Evolutionary conservation across 2,329 filamentous ascomycete species (phyloP).

Genomic region (Pleoardoris graminearum): DNA sequence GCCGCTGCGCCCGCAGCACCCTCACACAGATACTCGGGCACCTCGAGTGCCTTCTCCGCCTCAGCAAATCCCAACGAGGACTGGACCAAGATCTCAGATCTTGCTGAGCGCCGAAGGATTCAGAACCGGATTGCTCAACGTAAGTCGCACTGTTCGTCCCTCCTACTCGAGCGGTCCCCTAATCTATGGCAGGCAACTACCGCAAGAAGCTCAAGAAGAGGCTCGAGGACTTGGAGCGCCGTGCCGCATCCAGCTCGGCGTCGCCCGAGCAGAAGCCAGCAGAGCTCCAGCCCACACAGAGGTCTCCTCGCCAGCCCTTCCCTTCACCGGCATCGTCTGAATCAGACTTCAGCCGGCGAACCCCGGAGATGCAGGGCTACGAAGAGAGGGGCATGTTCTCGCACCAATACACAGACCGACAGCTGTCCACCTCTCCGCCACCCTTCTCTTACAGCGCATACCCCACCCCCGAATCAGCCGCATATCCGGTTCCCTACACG

Average conservation of each 20-base stretch:
- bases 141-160: conserved; percentile 59
- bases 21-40: conserved; percentile 71
- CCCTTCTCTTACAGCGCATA: conserved; percentile 71
- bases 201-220: conserved; percentile 91
- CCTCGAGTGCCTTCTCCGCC: conserved; percentile 91
- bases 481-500: conserved; percentile 60
- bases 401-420: conserved; percentile 67
- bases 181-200: conserved; percentile 48
- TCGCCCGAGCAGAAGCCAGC: conserved; percentile 62
- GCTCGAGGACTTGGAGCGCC: conserved; percentile 80
- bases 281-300: conserved; percentile 52
- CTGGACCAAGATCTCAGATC: conserved; percentile 98
- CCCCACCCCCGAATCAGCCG: conserved; percentile 66
- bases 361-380: conserved; percentile 47
- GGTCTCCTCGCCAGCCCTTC: conserved; percentile 43
- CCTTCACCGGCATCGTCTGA: conserved; percentile 44
- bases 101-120: conserved; percentile 89
- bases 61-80: conserved; percentile 96
- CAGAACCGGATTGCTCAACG: conserved; percentile 97
- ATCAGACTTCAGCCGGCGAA: conserved; percentile 30
- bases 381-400: conserved; percentile 70
- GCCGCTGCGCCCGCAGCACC: conserved; percentile 45
- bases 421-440: conserved; percentile 72
- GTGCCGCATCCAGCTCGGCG: conserved; percentile 66
- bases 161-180: conserved; percentile 24